A percentile compares a stretch with the other conserved stretches of the same genome.
Conservation (phyloP, 1,139 yeast genomes). For the Suhomyces wounanorum region DNA sequence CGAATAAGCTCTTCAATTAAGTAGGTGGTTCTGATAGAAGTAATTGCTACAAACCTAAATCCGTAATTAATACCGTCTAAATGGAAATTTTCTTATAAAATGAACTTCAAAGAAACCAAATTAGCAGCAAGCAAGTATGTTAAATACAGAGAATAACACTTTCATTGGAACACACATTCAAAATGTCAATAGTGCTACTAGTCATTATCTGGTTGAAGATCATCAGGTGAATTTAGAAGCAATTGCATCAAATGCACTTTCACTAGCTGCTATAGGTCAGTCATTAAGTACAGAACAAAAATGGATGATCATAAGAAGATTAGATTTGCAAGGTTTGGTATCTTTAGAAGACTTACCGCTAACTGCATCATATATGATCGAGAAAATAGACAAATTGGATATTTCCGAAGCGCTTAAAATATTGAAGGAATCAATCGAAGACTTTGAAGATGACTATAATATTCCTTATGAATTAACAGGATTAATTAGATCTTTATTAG, state of each 20-base stretch:
- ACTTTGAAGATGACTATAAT: slow-evolving; percentile 27
- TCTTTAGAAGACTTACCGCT: slow-evolving; percentile 35
- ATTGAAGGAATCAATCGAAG: slow-evolving; percentile 19
- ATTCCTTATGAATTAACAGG: slow-evolving; percentile 21
- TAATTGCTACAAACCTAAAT: neutral
- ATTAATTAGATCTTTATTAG: slow-evolving; percentile 16
- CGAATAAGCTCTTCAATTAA: neutral
- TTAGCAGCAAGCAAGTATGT: neutral
- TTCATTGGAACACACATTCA: neutral
- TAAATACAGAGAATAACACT: neutral
- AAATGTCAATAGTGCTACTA: neutral
- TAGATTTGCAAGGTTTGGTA: slow-evolving; percentile 29
- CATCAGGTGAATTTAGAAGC: slow-evolving; percentile 20
- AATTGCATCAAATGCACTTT: slow-evolving; percentile 19
- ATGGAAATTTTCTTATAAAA: neutral
- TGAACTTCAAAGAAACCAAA: too few species aligned
- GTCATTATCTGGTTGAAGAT: slow-evolving; percentile 17
- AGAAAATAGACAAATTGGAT: slow-evolving; percentile 22
- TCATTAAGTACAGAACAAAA: slow-evolving; percentile 31
- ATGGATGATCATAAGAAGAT: slow-evolving; percentile 26
- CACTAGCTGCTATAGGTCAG: slow-evolving; percentile 32
- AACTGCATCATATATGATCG: slow-evolving; percentile 25
- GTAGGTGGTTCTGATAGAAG: neutral
- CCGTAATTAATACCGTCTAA: neutral
- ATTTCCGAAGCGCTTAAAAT: slow-evolving; percentile 22